phyloP scores from a whole-genome alignment of 257 asterid species.

The Nicotiana tomentosiformis region DNA sequence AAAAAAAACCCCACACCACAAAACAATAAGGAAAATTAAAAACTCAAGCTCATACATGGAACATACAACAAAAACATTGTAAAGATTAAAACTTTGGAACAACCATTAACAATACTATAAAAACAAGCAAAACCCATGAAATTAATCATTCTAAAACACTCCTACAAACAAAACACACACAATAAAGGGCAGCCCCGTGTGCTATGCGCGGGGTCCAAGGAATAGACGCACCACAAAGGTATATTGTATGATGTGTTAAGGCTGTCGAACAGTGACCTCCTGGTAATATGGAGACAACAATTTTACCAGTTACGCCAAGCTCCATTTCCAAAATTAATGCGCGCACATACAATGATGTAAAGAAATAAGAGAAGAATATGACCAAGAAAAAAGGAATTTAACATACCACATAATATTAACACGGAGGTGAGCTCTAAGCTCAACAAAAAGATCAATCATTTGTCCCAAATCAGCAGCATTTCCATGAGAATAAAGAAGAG shows the following conservation, averaged over 20 bases:
- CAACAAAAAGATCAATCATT: conserved; percentile 90
- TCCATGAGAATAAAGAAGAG: conserved; percentile 92
- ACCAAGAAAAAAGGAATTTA: background rate
- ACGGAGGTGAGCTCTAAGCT: conserved; percentile 98
- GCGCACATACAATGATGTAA: too few species aligned
- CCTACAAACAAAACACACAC: background rate
- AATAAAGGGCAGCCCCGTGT: too few species aligned
- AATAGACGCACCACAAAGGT: too few species aligned
- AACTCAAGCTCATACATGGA: background rate
- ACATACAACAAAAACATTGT: background rate
- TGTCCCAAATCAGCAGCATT: conserved; percentile 99
- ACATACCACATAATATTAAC: conserved; percentile 86
- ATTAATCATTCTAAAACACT: background rate
- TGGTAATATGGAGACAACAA: too few species aligned
- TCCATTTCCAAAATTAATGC: too few species aligned
- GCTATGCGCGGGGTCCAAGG: too few species aligned
- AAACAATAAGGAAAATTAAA: background rate
- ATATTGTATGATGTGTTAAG: too few species aligned
- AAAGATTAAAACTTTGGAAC: conserved; percentile 9
- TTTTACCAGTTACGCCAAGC: too few species aligned
- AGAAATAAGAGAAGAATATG: background rate
- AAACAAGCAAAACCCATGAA: conserved; percentile 18
- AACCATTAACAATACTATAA: conserved; percentile 6
- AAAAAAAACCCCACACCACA: conserved; percentile 32
- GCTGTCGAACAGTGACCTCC: too few species aligned